A percentile compares a stretch with the other conserved stretches of the same genome.
phyloP scores from a whole-genome alignment of 139 green algal genomes.

The Desmodesmus armatus region DNA sequence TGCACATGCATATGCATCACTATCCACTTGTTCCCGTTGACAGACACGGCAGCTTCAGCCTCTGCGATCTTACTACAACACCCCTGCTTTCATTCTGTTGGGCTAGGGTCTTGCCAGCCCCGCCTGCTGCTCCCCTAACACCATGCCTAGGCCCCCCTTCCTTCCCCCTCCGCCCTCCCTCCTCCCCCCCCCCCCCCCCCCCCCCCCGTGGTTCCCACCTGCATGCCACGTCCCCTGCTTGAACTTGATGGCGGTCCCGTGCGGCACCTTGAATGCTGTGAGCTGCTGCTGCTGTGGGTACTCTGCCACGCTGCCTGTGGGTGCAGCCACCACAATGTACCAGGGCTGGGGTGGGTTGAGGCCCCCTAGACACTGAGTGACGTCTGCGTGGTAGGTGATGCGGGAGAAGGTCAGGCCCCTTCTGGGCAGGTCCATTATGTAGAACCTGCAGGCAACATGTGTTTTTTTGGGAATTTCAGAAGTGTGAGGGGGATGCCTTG shows the following conservation, averaged over 20 bases:
- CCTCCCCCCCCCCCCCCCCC: background rate
- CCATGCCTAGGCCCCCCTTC: background rate
- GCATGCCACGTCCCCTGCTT: conserved; percentile 59
- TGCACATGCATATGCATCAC: too few species aligned
- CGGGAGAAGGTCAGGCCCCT: conserved; percentile 77
- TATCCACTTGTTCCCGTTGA: too few species aligned
- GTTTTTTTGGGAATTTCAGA: too few species aligned
- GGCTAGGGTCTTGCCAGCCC: too few species aligned
- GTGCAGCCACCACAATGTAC: conserved; percentile 88
- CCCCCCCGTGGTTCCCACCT: conserved; percentile 5
- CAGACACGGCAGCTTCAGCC: too few species aligned
- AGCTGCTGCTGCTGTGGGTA: conserved; percentile 63
- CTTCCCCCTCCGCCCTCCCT: background rate
- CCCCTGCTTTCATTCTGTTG: too few species aligned
- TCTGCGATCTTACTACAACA: too few species aligned
- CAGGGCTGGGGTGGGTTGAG: conserved; percentile 58
- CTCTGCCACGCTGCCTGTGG: conserved; percentile 53
- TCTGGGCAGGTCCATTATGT: conserved; percentile 92
- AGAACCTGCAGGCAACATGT: conserved; percentile 92
- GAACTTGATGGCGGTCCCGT: conserved; percentile 83
- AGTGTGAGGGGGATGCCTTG: too few species aligned
- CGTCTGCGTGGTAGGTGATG: conserved; percentile 92
- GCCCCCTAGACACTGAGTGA: conserved; percentile 81
- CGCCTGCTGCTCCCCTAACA: too few species aligned
- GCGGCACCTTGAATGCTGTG: conserved; percentile 67